phyloP scores from a whole-genome alignment of 768 basidiomycete species.

The Trametes cubensis region DNA sequence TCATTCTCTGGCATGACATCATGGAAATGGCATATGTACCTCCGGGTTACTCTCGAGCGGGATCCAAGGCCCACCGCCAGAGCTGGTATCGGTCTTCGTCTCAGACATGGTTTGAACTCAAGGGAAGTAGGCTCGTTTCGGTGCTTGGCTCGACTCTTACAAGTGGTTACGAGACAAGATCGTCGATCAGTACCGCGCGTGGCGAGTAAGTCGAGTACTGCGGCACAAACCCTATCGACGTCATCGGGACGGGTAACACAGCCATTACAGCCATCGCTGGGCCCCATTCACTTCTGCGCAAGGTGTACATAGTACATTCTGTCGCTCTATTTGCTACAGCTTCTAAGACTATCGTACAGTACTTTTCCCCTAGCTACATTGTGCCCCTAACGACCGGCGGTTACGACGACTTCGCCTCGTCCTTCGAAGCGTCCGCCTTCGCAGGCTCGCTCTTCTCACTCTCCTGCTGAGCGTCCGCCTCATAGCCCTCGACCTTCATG shows the following conservation, averaged over 20 bases:
- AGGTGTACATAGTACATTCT: not conserved
- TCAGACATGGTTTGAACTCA: conserved; percentile 1
- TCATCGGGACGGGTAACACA: not conserved
- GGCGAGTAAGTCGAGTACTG: not conserved
- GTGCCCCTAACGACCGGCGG: not conserved
- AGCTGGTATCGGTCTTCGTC: not conserved
- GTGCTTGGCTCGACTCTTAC: no score
- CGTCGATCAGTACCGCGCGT: conserved; percentile 5
- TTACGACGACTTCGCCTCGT: conserved; percentile 9
- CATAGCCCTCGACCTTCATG: conserved; percentile 81
- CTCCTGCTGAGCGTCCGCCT: conserved; percentile 34
- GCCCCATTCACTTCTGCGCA: not conserved
- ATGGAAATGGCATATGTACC: conserved; percentile 34
- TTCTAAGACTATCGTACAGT: conserved; percentile 14
- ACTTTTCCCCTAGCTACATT: not conserved
- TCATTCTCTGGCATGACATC: not conserved
- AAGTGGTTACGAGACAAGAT: not conserved
- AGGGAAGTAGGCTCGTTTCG: no score
- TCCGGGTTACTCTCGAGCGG: conserved; percentile 80
- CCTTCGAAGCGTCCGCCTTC: conserved; percentile 3
- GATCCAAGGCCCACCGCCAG: conserved; percentile 52
- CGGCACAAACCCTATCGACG: not conserved
- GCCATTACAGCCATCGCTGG: not conserved
- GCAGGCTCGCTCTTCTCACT: conserved; percentile 1
- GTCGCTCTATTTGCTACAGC: conserved; percentile 10